phyloP scores from a whole-genome alignment of 2,329 filamentous ascomycete species.

The Beauveria medogensis region DNA sequence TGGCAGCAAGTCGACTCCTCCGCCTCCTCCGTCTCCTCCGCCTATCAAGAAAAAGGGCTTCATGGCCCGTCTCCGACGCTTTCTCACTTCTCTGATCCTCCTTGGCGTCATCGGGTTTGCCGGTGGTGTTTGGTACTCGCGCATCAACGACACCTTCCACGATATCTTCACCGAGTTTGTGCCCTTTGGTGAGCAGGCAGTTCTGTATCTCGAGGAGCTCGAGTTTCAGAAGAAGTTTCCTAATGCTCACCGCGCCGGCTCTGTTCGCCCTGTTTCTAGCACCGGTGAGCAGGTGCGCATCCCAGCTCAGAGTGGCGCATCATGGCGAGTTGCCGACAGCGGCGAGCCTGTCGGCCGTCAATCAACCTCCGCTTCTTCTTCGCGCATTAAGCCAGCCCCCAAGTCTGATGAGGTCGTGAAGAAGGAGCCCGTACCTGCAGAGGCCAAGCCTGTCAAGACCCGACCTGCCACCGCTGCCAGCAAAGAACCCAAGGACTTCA shows the following conservation, averaged over 20 bases:
- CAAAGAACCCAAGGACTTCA: constrained; percentile 30
- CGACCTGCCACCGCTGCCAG: constrained; percentile 18
- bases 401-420: constrained; percentile 23
- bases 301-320: constrained; percentile 76
- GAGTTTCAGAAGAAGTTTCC: constrained; percentile 84
- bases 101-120: constrained; percentile 73
- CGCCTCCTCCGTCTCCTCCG: constrained; percentile 25
- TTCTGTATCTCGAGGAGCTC: constrained; percentile 90
- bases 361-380: constrained; percentile 43
- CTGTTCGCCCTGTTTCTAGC: constrained; percentile 21
- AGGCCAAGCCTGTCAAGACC: constrained; percentile 21
- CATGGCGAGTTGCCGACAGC: constrained; percentile 65
- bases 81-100: constrained; percentile 68
- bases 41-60: constrained; percentile 53
- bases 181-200: constrained; percentile 87
- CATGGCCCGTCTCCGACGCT: constrained; percentile 65
- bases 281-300: constrained; percentile 67
- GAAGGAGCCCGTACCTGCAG: constrained; percentile 17
- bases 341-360: constrained; percentile 50
- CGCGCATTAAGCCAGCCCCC: constrained; percentile 23
- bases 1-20: constrained; percentile 24
- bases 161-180: constrained; percentile 98
- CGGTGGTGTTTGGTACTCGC: constrained; percentile 85
- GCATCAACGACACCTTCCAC: constrained; percentile 95
- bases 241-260: constrained; percentile 36